Conservation (phyloP, 129 eudicot genomes). For the Glebionis coronaria region DNA sequence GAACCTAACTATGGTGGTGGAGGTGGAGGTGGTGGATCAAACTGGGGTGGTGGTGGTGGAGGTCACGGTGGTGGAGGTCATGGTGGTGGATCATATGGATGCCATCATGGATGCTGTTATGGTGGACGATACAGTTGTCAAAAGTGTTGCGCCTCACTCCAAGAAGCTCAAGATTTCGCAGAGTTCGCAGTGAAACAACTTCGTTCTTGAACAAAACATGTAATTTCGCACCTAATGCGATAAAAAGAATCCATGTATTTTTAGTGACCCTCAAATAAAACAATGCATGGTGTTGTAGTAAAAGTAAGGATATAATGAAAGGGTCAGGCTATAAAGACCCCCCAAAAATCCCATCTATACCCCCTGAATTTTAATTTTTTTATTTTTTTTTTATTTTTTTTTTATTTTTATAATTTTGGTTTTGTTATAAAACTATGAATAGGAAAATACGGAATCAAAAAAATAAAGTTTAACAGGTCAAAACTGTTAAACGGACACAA, state of each 20-base stretch:
- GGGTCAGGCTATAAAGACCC: too few species aligned
- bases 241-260: constrained; percentile 6
- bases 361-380: neutral
- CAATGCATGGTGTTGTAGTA: neutral
- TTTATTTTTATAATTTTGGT: too few species aligned
- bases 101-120: constrained; percentile 10
- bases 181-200: constrained; percentile 2
- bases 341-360: neutral
- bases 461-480: too few species aligned
- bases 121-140: neutral
- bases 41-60: neutral
- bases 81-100: constrained; percentile 1
- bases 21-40: neutral
- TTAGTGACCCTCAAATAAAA: neutral
- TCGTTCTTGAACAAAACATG: neutral
- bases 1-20: neutral
- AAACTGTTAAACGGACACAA: too few species aligned
- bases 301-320: neutral
- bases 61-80: neutral
- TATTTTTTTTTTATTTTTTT: too few species aligned
- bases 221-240: neutral
- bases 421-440: too few species aligned
- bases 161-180: constrained; percentile 4
- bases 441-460: too few species aligned
- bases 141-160: neutral